phyloP scores from a whole-genome alignment of 306 rosid genomes.

The Neltuma alba region DNA sequence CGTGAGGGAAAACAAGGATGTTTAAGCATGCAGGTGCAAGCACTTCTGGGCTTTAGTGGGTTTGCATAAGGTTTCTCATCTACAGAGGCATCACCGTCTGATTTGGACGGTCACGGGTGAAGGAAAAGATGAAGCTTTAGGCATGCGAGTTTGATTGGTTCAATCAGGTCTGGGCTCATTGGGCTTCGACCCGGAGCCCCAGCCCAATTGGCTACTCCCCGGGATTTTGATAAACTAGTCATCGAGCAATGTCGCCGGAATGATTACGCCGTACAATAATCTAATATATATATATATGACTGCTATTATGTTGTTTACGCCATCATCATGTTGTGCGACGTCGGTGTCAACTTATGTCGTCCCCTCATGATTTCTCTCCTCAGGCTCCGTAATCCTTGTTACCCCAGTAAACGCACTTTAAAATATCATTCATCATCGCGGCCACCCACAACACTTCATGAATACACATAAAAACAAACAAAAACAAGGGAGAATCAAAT shows the following conservation, averaged over 20 bases:
- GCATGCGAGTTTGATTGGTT: not conserved
- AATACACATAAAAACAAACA: not conserved
- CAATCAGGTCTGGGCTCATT: not conserved
- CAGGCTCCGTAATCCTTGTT: not conserved
- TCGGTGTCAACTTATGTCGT: not conserved
- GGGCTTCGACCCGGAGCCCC: not conserved
- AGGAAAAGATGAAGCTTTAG: no score
- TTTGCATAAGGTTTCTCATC: no score
- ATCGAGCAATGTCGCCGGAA: not conserved
- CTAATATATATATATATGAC: not conserved
- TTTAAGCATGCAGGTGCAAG: no score
- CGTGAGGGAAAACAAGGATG: no score
- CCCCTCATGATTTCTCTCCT: not conserved
- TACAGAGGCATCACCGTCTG: no score
- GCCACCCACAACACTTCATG: not conserved
- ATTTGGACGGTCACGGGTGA: no score
- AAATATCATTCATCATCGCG: not conserved
- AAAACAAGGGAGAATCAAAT: not conserved
- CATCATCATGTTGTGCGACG: not conserved
- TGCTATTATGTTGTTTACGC: not conserved
- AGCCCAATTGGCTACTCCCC: not conserved
- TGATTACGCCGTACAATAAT: not conserved
- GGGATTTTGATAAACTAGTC: not conserved
- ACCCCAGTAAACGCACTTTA: not conserved
- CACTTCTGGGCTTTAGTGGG: not conserved